A percentile compares a stretch with the other conserved stretches of the same genome.
Conservation (phyloP, 371 early-diverging fungal genomes). For the Capniomyces stellatus region DNA sequence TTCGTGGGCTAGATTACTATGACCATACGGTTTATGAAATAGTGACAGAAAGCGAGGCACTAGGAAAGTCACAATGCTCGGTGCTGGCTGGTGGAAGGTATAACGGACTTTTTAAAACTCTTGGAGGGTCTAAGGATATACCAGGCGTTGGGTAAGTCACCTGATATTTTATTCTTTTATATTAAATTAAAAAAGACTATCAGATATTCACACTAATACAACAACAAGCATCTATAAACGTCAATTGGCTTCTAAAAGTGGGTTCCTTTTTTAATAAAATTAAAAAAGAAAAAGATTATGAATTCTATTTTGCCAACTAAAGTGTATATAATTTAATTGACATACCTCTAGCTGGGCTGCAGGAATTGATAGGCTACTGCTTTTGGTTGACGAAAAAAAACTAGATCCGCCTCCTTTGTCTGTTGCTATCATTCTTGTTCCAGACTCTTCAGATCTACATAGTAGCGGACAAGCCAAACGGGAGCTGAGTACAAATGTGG, state of each 20-base stretch:
- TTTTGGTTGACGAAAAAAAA: conserved; percentile 14
- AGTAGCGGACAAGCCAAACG: no score
- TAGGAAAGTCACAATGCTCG: conserved; percentile 37
- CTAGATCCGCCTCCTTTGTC: neutral
- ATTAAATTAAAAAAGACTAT: no score
- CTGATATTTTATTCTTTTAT: no score
- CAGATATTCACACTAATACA: no score
- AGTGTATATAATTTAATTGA: neutral
- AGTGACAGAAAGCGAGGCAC: conserved; percentile 10
- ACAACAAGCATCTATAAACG: no score
- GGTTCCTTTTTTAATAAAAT: no score
- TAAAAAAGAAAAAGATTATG: neutral
- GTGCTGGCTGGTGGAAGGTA: conserved; percentile 47
- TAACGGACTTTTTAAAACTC: conserved; percentile 28
- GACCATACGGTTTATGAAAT: conserved; percentile 44
- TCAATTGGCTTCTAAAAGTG: no score
- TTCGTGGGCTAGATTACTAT: conserved; percentile 46
- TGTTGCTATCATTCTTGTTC: conserved; percentile 10
- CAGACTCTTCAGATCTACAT: no score
- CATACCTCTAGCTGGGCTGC: conserved; percentile 31
- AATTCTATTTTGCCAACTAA: neutral
- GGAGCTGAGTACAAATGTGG: no score
- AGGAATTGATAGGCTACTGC: conserved; percentile 34
- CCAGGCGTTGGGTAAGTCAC: conserved; percentile 30
- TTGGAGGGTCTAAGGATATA: conserved; percentile 27